Base-by-base conservation (phyloP, 306 rosid genomes). In the Trifolium dubium region DNA sequence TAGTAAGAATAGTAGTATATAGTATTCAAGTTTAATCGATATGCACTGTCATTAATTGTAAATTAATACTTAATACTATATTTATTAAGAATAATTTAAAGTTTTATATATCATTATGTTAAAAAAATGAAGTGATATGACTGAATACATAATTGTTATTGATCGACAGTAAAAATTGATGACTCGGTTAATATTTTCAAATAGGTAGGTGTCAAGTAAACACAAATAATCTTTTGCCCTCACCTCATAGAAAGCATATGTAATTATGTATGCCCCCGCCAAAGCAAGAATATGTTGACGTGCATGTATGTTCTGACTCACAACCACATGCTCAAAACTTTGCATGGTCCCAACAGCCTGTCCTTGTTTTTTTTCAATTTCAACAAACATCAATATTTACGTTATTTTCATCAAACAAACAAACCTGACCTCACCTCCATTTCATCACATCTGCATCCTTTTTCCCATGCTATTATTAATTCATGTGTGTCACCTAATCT, bases 341-440 rank as follows among this genome's bases (percentile, higher is more conserved):
- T 29, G 37, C 64, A 58, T 58, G 64, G 64, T 58, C 64, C 64
- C 64, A 58, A 29, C 64, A 28, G 63, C n/a, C 34, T 56, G 63
- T n/a, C 63, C 63, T 56, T 56, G 63, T 56, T 55, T 55, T 55
- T 23, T 18, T 23, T 23, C 23, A 23, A 23, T 23, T 23, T 50
- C 62, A 23, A 19, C 61, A 54, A 54, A 32, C 30, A 54, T 4
- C 30, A 54, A 37, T 37, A 37, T 5, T 18, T 54, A 54, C 30
- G 60, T 23, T 54, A 54, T 19, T 18, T 18, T 10, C 19, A 56
- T 56, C 6, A 56, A 3, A 23, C 23, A 23, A 7, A 56, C 29
- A 56, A 14, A 28, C 0, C 23, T 56, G 63, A 56, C 63, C 15
- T 56, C 34, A 58, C 64, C 11, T 29, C 64, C 63, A 56, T 56